Evolutionary conservation across 2,329 filamentous ascomycete species (phyloP), one percentile per base, ranked within the genome.

Genomic region (Ophiocordyceps unilateralis): DNA sequence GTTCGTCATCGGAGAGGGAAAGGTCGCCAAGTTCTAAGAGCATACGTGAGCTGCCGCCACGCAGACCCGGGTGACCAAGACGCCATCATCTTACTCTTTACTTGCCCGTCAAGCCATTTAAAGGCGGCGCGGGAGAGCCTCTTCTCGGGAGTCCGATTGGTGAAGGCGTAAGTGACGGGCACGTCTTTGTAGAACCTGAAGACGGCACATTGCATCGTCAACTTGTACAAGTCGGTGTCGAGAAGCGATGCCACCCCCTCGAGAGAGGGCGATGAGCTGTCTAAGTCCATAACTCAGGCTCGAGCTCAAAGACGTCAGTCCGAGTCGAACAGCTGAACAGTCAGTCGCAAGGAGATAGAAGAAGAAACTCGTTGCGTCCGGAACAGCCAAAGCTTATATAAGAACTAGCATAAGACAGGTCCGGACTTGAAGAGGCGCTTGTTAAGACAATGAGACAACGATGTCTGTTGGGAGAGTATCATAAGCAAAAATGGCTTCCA

Each of bases 131-230:
- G 76, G 22, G 78, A 93, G 46, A 98, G 69, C 59, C 88, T 87
- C 77, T 95, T 93, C 47, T 94, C 78, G 8, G 86, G 85, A 1
- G 91, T 98, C 41, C 91, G 82, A 59, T 98, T 98, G 42, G 87
- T 96, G 65, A 93, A 95, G 46, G 83, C 78, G 58, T 96, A 98
- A 3, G 84, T 87, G 45, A 96, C 91, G 39, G 80, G 74, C 53
- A 78, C 67, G 45, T 88, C 71, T 28, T 81, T 81, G 61, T 93
- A 96, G 67, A 88, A 93, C 62, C 93, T 93, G 51, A 93, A 74
- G 50, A 96, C 81, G 47, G 87, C 87, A 58, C 84, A 94, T 80
- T 98, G 91, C 91, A 98, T 98, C 19, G 91, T 98, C 62, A 98
- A 65, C 64, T 98, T 98, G 74, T 95, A 98, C 47, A 98, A 57